Conservation (phyloP, 2,329 filamentous ascomycete species). For the Colletotrichum tofieldiae region DNA sequence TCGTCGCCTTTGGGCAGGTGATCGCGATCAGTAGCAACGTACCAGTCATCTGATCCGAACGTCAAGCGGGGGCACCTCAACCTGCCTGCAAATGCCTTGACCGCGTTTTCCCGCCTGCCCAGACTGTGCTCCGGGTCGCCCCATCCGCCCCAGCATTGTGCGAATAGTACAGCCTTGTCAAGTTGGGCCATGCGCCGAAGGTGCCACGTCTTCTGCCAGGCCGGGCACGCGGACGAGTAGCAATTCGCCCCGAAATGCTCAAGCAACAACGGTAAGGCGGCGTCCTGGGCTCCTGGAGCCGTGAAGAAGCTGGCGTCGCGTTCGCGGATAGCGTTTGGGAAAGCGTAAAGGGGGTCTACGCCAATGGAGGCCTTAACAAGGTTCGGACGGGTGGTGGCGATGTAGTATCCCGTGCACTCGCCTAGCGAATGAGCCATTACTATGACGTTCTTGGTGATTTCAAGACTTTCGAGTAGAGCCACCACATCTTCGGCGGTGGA, state of each 20-base stretch:
- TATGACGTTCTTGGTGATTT: no score
- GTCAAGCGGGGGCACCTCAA: conserved; percentile 30
- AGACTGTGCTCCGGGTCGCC: conserved; percentile 24
- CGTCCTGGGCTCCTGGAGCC: no score
- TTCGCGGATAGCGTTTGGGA: no score
- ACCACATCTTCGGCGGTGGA: conserved; percentile 25
- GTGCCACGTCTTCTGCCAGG: conserved; percentile 34
- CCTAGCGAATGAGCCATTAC: no score
- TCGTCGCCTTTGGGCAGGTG: conserved; percentile 28
- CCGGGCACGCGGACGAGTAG: conserved; percentile 11
- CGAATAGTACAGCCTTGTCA: conserved; percentile 32
- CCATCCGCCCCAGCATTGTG: conserved; percentile 29
- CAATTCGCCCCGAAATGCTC: no score
- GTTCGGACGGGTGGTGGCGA: no score
- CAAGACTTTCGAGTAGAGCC: no score
- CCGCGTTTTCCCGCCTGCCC: conserved; percentile 28
- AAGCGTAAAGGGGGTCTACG: no score
- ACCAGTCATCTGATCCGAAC: conserved; percentile 20
- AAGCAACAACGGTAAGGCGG: no score
- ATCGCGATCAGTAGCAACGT: conserved; percentile 28
- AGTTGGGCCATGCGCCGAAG: conserved; percentile 25
- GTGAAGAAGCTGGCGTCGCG: no score
- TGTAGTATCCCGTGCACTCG: no score
- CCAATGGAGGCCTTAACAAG: no score
- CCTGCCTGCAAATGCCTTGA: conserved; percentile 11